Evolutionary conservation across 306 rosid genomes (phyloP).

Genomic region (Benincasa hispida): DNA sequence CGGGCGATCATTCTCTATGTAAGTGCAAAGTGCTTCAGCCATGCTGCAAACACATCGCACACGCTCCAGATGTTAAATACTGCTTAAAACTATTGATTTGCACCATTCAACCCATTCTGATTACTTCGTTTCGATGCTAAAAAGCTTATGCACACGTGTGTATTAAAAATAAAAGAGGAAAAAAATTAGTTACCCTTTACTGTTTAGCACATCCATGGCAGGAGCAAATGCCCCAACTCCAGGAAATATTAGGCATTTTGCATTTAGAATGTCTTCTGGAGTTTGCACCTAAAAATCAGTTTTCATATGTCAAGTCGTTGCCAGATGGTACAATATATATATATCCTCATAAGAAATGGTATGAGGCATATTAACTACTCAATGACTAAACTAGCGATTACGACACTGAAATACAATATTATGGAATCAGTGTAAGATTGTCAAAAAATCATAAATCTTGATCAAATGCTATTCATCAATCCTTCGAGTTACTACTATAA

Average conservation of each 20-base stretch:
- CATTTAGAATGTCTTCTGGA: constrained; percentile 72
- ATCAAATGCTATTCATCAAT: not conserved
- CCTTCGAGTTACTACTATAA: not conserved
- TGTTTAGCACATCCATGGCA: constrained; percentile 82
- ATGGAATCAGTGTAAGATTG: not conserved
- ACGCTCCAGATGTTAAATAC: constrained; percentile 1
- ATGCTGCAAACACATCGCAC: constrained; percentile 39
- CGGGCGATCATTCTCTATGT: constrained; percentile 75
- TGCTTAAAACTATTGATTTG: not conserved
- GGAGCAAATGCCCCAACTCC: constrained; percentile 95
- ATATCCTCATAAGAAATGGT: not conserved
- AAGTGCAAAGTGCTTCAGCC: constrained; percentile 78
- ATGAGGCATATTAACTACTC: not conserved
- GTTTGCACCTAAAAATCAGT: constrained; percentile 51
- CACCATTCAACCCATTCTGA: not conserved
- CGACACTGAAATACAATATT: not conserved
- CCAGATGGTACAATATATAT: not conserved
- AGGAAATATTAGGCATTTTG: constrained; percentile 63
- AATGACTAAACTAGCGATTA: not conserved
- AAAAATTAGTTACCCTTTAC: constrained; percentile 37
- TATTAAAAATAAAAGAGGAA: not conserved
- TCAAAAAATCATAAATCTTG: not conserved
- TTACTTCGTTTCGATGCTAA: not conserved
- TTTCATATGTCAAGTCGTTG: not conserved
- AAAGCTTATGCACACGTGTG: not conserved